Conservation (phyloP, 2,329 filamentous ascomycete genomes). For the Fusarium subtropicale region DNA sequence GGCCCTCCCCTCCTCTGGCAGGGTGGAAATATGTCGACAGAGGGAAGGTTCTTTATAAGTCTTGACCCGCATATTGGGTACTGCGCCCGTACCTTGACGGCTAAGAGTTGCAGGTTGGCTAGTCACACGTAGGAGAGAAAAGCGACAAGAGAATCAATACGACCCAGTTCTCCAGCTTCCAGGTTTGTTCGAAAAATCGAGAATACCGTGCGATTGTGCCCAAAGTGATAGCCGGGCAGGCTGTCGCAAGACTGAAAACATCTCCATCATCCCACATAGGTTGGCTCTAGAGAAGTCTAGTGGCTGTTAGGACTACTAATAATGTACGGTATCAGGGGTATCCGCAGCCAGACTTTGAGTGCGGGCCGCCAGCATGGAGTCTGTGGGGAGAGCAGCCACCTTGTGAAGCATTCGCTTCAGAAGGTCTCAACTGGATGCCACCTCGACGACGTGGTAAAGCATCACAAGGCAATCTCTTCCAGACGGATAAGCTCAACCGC, state of each 20-base stretch:
- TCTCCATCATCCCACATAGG: conserved; percentile 23
- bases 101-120: background rate
- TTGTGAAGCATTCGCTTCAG: conserved; percentile 32
- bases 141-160: conserved; percentile 2
- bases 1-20: background rate
- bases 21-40: background rate
- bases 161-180: conserved; percentile 1
- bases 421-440: conserved; percentile 30
- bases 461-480: conserved; percentile 14
- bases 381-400: conserved; percentile 33
- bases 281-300: conserved; percentile 19
- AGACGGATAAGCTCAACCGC: conserved; percentile 29
- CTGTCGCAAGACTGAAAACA: conserved; percentile 21
- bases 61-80: conserved; percentile 5
- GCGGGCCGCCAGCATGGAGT: conserved; percentile 45
- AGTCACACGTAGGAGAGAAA: background rate
- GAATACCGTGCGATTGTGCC: conserved; percentile 35
- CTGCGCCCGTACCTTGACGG: background rate
- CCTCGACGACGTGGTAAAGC: conserved; percentile 24
- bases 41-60: conserved; percentile 8
- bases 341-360: conserved; percentile 37
- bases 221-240: conserved; percentile 18
- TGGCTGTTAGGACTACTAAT: conserved; percentile 3
- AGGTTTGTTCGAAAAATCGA: conserved; percentile 1
- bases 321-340: conserved; percentile 29